Percentiles rank a stretch among this genome's conserved stretches.
Evolutionary conservation across 176 grass and related monocot species (phyloP).

Genomic region (Carex myosuroides): DNA sequence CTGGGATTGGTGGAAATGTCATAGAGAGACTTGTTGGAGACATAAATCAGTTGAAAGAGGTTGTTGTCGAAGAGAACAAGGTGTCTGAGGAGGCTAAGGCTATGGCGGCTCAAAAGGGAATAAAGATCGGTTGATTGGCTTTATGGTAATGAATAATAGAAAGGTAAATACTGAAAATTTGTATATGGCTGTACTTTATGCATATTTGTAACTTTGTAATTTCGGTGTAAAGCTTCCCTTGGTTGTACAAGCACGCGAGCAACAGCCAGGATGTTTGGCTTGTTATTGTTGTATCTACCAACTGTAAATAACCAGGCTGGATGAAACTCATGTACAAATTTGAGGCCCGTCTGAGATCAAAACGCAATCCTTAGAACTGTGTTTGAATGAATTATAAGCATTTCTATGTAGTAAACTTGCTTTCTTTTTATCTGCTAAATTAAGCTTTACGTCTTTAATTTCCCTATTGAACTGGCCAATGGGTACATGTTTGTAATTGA

Average conservation of each 20-base stretch:
- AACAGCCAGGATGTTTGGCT: background rate
- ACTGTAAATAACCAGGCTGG: slow-evolving; percentile 2
- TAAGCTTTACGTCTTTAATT: background rate
- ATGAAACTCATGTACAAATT: background rate
- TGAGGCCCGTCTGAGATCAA: background rate
- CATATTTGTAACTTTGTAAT: background rate
- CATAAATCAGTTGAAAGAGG: slow-evolving; percentile 34
- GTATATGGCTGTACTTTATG: slow-evolving; percentile 17
- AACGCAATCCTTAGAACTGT: background rate
- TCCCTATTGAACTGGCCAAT: background rate
- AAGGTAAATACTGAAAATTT: background rate
- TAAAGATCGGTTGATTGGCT: slow-evolving; percentile 41
- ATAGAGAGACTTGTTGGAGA: slow-evolving; percentile 43
- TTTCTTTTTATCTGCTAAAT: background rate
- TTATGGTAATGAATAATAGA: background rate
- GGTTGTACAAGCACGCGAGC: background rate
- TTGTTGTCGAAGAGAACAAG: slow-evolving; percentile 51
- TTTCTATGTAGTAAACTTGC: background rate
- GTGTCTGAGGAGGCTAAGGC: slow-evolving; percentile 35
- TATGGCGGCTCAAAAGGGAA: slow-evolving; percentile 35
- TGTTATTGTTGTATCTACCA: background rate
- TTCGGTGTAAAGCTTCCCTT: background rate
- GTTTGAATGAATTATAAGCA: background rate
- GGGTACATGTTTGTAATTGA: background rate
- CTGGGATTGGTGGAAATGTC: slow-evolving; percentile 29